Conservation (phyloP, 169 alveolate species). For the Plasmodium relictum region DNA sequence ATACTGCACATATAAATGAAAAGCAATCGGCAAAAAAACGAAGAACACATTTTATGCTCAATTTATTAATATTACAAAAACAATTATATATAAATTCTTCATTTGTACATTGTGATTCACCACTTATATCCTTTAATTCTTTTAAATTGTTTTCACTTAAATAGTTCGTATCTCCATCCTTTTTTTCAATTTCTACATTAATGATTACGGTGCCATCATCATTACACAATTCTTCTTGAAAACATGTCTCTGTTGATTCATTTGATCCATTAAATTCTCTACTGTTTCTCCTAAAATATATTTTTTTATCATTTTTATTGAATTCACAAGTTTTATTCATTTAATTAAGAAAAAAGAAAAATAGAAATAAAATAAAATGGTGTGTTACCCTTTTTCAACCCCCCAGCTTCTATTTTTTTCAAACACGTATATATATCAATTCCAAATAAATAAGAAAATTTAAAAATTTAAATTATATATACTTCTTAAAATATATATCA, state of each 20-base stretch:
- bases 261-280: slow-evolving; percentile 1
- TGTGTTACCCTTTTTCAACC: neutral
- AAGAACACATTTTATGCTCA: slow-evolving; percentile 2
- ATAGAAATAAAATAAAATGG: neutral
- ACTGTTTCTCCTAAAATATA: slow-evolving; percentile 1
- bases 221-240: slow-evolving; percentile 6
- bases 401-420: too few species aligned
- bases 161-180: neutral
- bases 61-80: slow-evolving; percentile 9
- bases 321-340: slow-evolving; percentile 40
- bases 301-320: slow-evolving; percentile 21
- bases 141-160: slow-evolving; percentile 6
- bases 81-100: neutral
- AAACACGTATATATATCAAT: too few species aligned
- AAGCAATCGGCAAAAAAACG: slow-evolving; percentile 64
- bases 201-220: slow-evolving; percentile 9
- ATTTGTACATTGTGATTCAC: neutral
- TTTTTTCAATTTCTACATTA: neutral
- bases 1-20: slow-evolving; percentile 72
- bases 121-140: neutral
- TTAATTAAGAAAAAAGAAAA: neutral
- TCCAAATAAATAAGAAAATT: too few species aligned
- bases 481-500: too few species aligned
- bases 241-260: slow-evolving; percentile 24
- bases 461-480: too few species aligned